Conservation (phyloP, 2,329 filamentous ascomycete genomes). For the Cladophialophora exuberans region DNA sequence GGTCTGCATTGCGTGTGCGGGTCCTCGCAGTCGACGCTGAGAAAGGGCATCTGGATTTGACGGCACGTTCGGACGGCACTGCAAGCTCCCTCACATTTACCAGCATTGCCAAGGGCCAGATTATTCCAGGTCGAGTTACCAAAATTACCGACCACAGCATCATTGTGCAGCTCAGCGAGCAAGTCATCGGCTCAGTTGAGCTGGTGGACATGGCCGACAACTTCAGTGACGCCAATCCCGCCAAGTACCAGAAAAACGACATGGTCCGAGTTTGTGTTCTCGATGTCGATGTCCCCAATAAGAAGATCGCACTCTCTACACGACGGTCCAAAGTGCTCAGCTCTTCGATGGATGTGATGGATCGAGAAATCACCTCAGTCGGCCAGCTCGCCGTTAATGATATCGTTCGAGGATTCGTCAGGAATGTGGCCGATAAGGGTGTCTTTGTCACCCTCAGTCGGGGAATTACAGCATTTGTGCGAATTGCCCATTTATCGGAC, state of each 20-base stretch:
- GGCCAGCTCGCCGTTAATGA: slow-evolving; percentile 76
- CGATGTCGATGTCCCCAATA: slow-evolving; percentile 79
- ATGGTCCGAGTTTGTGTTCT: slow-evolving; percentile 85
- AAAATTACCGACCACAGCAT: slow-evolving; percentile 83
- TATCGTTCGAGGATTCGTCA: slow-evolving; percentile 87
- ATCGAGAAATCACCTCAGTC: slow-evolving; percentile 73
- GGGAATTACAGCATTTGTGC: slow-evolving; percentile 78
- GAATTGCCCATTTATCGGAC: slow-evolving; percentile 87
- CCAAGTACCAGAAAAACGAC: slow-evolving; percentile 78
- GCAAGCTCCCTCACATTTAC: slow-evolving; percentile 67
- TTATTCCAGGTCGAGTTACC: slow-evolving; percentile 81
- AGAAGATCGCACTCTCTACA: slow-evolving; percentile 78
- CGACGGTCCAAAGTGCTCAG: slow-evolving; percentile 88
- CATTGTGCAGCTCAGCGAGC: slow-evolving; percentile 81
- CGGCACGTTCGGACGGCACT: slow-evolving; percentile 66
- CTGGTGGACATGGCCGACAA: slow-evolving; percentile 85
- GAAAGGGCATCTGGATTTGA: slow-evolving; percentile 79
- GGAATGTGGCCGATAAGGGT: slow-evolving; percentile 85
- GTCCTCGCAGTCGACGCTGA: slow-evolving; percentile 74
- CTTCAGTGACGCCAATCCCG: slow-evolving; percentile 77
- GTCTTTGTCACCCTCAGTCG: slow-evolving; percentile 84
- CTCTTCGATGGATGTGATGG: slow-evolving; percentile 77
- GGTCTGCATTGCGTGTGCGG: slow-evolving; percentile 81
- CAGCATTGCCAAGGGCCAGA: slow-evolving; percentile 74
- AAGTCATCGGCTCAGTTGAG: slow-evolving; percentile 76